A percentile compares a stretch with the other conserved stretches of the same genome.
Evolutionary conservation across 768 basidiomycete species (phyloP).

Genomic region (Mycena floridula): DNA sequence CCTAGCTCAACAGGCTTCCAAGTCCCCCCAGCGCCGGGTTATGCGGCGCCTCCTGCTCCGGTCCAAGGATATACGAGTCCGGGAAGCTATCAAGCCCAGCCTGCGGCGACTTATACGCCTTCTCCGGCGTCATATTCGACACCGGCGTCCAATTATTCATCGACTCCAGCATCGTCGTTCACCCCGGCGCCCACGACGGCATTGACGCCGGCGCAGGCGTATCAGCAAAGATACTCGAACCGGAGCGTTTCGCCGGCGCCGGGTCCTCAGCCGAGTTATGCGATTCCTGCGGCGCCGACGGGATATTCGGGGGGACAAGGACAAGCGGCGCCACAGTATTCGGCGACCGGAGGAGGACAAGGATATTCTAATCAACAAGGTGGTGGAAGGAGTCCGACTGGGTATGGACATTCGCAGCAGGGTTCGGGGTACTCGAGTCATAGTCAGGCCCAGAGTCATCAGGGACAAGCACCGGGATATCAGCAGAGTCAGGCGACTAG

Average conservation of each 20-base stretch:
- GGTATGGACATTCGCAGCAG: constrained; percentile 1
- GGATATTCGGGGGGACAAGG: neutral
- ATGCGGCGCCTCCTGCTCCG: too few species aligned
- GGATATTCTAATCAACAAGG: neutral
- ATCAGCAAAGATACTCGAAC: constrained; percentile 22
- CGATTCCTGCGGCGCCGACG: constrained; percentile 28
- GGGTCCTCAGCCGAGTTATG: constrained; percentile 28
- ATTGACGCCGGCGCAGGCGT: constrained; percentile 4
- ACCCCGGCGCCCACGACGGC: neutral
- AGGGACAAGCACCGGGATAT: constrained; percentile 19
- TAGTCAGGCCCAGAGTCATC: constrained; percentile 22
- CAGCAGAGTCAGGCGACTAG: constrained; percentile 14
- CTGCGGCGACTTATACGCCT: constrained; percentile 9
- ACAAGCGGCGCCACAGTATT: constrained; percentile 29
- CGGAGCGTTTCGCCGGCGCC: constrained; percentile 28
- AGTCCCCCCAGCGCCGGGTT: too few species aligned
- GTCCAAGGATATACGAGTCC: too few species aligned
- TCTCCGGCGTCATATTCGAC: constrained; percentile 22
- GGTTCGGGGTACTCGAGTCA: constrained; percentile 31
- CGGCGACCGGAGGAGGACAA: neutral
- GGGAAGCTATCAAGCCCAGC: neutral
- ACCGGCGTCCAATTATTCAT: constrained; percentile 5
- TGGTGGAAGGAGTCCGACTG: neutral
- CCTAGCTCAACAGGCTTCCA: too few species aligned
- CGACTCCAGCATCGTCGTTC: neutral